These are phyloP conservation scores for Thielaviopsis musarum DNA, from an alignment of 2,329 filamentous ascomycete genomes.

Conservation along the genomic window DNA sequence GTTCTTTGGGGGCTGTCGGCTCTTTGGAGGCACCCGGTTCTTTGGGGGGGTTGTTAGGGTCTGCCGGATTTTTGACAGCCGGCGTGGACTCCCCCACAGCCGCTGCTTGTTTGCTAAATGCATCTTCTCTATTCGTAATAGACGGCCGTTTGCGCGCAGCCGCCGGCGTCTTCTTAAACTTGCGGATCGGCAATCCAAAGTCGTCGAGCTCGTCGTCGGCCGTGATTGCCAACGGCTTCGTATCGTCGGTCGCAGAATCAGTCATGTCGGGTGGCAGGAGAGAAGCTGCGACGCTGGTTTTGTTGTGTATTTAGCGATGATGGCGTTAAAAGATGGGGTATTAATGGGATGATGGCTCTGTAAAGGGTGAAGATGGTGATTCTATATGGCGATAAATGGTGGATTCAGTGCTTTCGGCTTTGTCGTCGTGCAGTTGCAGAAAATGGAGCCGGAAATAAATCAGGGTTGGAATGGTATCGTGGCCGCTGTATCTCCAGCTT, in stretches of 20 bases:
- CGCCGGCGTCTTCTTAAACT: constrained; percentile 12
- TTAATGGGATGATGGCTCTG: neutral
- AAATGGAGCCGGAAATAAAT: neutral
- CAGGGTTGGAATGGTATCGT: neutral
- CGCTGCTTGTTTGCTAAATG: neutral
- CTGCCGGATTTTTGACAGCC: neutral
- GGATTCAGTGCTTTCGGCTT: neutral
- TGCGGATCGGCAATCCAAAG: constrained; percentile 47
- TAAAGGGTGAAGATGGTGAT: neutral
- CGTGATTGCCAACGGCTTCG: constrained; percentile 11
- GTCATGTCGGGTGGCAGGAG: neutral
- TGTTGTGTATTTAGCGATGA: neutral
- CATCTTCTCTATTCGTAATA: neutral
- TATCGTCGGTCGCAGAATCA: constrained; percentile 7
- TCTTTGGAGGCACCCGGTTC: neutral
- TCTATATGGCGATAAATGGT: neutral
- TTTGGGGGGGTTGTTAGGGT: neutral
- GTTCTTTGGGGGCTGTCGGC: neutral
- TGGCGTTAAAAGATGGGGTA: too few species aligned
- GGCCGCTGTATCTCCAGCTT: neutral
- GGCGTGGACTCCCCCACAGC: neutral
- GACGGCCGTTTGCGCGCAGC: neutral
- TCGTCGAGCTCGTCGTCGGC: constrained; percentile 40
- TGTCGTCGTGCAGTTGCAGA: neutral
- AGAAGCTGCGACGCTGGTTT: neutral